These are phyloP conservation scores for Xylariaceae sp. DNA, from an alignment of 2,329 filamentous ascomycete species.

Conservation along the genomic window DNA sequence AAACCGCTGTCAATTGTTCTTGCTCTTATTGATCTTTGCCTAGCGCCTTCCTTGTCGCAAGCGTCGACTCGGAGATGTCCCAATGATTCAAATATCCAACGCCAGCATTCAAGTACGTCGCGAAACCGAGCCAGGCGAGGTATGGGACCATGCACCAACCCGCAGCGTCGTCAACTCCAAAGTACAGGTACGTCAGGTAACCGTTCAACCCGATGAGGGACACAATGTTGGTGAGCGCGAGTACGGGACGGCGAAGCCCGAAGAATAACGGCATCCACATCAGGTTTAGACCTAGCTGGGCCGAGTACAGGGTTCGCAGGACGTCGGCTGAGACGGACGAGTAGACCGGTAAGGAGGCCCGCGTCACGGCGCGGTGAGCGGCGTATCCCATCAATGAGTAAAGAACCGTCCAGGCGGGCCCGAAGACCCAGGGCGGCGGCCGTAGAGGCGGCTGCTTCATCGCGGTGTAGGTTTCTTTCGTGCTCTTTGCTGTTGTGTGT, in stretches of 20 bases:
- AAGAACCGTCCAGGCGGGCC: slow-evolving; percentile 70
- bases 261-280: slow-evolving; percentile 96
- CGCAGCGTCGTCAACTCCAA: slow-evolving; percentile 72
- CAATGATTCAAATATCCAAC: slow-evolving; percentile 73
- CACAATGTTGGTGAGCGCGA: slow-evolving; percentile 78
- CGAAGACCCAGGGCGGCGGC: slow-evolving; percentile 68
- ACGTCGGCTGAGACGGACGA: slow-evolving; percentile 49
- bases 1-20: background rate
- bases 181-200: slow-evolving; percentile 80
- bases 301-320: slow-evolving; percentile 82
- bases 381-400: slow-evolving; percentile 88
- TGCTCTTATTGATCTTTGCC: slow-evolving; percentile 32
- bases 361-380: slow-evolving; percentile 76
- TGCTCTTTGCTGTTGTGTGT: slow-evolving; percentile 55
- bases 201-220: slow-evolving; percentile 74
- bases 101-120: slow-evolving; percentile 80
- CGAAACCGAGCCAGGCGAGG: slow-evolving; percentile 84
- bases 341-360: slow-evolving; percentile 64
- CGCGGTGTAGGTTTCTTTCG: slow-evolving; percentile 66
- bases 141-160: slow-evolving; percentile 83
- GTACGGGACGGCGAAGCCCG: slow-evolving; percentile 72
- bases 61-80: slow-evolving; percentile 55
- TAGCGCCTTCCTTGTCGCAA: slow-evolving; percentile 42
- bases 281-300: slow-evolving; percentile 85
- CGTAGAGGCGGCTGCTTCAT: slow-evolving; percentile 72